Base-by-base conservation (phyloP, 2,329 filamentous ascomycete species). In the Hymenoscyphus albidus region DNA sequence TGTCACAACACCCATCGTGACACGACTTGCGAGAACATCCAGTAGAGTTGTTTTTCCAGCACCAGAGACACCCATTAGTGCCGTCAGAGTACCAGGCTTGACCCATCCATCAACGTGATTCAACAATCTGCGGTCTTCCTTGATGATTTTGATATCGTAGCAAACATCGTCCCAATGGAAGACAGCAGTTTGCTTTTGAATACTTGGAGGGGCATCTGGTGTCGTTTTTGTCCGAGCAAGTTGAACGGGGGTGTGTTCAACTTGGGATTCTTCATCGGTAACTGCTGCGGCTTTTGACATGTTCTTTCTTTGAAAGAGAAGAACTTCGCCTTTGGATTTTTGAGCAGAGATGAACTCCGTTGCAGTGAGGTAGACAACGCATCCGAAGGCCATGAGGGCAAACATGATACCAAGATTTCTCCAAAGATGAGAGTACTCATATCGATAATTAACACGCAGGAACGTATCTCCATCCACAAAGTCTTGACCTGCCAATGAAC, bases 61-160 rank as follows among this genome's bases (percentile, higher is more conserved):
- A 91, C 5, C 93, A 1, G 79, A 84, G 0, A 86, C 84, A 31
- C 64, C 64, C 64, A 97, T 97, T 2, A 96, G 82, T 48, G 92
- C 93, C 13, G 93, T 97, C 62, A 96, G 77, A 16, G 92, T 96
- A 65, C 93, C 93, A 2, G 93, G 93, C 77, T 96, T 95, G 65
- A 97, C 92, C 91, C 92, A 97, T 42, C 93, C 93, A 73, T 96
- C 90, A 13, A 97, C 91, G 67, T 95, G 82, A 71, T 97, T 88
- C 65, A 97, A 80, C 72, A 97, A 90, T 55, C 89, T 86, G 16
- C 92, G 85, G 1, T 82, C 79, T 71, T 94, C 86, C 14, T 82
- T 81, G 80, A 96, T 96, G 78, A 96, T 93, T 76, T 91, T 89
- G 76, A 88, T 81, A 65, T 88, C 81, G 66, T 84, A 84, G 31